Evolutionary conservation across 2,329 filamentous ascomycete species (phyloP), one percentile per base, ranked within the genome.

Genomic region (Sporothrix brasiliensis): DNA sequence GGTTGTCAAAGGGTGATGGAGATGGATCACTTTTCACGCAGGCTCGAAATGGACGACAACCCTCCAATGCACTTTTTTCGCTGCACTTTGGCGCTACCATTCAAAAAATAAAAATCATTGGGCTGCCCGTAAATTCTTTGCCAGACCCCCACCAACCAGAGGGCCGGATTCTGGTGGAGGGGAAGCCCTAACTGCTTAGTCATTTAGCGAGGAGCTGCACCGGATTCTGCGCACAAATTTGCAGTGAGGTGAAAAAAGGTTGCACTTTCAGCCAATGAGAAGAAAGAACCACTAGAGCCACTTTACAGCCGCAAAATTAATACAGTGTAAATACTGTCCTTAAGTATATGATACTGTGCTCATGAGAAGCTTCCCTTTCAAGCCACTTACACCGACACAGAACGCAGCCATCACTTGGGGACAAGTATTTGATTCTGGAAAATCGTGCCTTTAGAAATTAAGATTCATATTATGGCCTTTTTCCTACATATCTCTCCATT

Each of bases 101-200:
- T 24, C 34, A 10, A 56, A 50, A 61, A 67, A 71, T 70, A 60
- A 61, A 69, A 56, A 49, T 63, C 27, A 49, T 34, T 52, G 19
- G 27, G 1, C 6, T 24, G 4, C 19, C 19, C 16, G 24, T 53
- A 47, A 39, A 27, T 53, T 69, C 49, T 34, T 7, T 27, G 27
- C 41, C 21, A 6, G 39, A 24, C 21, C 69, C 66, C 71, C 67
- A 70, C 69, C 44, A 52, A 34, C 54, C 50, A 70, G 30, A 66
- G 53, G 69, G 67, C 50, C 3, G 34, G n/a, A 34, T 67, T 71
- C 67, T 69, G 69, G 70, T 72, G 72, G 70, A 39, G 21, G 69
- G 73, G 54, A 73, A 75, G 67, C 74, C 74, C 74, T 75, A 75
- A 74, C 47, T 27, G 73, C 60, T 73, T 73, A 72, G 69, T 72